Evolutionary conservation across 2,329 filamentous ascomycete genomes (phyloP), one percentile per base, ranked within the genome.

Genomic region (Neofusicoccum cordaticola): DNA sequence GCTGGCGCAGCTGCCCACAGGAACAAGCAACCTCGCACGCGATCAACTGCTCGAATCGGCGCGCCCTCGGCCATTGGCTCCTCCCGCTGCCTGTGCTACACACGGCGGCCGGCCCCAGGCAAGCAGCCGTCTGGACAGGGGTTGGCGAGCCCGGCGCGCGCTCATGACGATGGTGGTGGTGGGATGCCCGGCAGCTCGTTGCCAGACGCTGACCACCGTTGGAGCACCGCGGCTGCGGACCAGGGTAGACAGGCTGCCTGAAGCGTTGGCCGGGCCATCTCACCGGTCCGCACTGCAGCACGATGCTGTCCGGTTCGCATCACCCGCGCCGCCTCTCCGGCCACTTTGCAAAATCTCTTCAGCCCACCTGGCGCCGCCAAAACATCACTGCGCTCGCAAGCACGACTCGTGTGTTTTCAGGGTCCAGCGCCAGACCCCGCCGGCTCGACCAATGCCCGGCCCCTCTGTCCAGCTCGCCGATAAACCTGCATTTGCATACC

Each of bases 11-110:
- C 57, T 22, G 42, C 57, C 34, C 58, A 51, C 58, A 62, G 58
- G 37, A 62, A 62, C 58, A 51, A 62, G 47, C 58, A 62, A 51
- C 41, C 34, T 27, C 37, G 58, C 58, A 62, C 58, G 47, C 58
- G 58, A 62, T 41, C 58, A 50, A 50, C 31, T 62, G 45, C 37
- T 34, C 27, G 19, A 39, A 13, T 15, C 56, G 17, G 17, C 41
- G 7, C 13, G 4, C 12, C n/a, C 22, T 7, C 19, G 27, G n/a
- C 27, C 31, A 60, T 60, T 60, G 56, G 56, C 27, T 47, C 17
- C 31, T 22, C 41, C 27, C 3, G 22, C 39, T 9, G 39, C 52
- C 37, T 44, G 39, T 44, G 22, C 39, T 9, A 44, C 39, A 2
- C 19, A 17, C 52, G 22, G 12, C 53, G 27, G 13, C 53, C 3